Conservation (phyloP, 1,139 yeast species). For the Chernovozyma sophiae-reginae region DNA sequence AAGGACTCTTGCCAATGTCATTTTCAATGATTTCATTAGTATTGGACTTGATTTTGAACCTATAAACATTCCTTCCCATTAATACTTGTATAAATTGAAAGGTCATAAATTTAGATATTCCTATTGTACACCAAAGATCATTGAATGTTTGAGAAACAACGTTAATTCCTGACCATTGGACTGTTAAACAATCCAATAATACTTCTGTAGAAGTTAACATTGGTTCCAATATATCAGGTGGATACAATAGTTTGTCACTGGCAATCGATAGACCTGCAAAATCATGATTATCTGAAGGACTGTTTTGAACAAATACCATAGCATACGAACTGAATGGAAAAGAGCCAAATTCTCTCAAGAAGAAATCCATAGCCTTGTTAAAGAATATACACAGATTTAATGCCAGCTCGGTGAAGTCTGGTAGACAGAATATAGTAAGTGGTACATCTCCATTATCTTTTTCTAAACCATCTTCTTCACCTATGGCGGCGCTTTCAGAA, state of each 20-base stretch:
- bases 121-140: slow-evolving; percentile 90
- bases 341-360: slow-evolving; percentile 85
- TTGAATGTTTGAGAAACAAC: slow-evolving; percentile 77
- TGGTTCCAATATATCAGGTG: slow-evolving; percentile 77
- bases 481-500: slow-evolving; percentile 17
- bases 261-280: slow-evolving; percentile 78
- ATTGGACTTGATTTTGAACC: slow-evolving; percentile 61
- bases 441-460: slow-evolving; percentile 42
- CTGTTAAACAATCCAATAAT: slow-evolving; percentile 67
- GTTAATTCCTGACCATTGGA: slow-evolving; percentile 93
- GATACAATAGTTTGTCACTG: slow-evolving; percentile 64
- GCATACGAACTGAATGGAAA: slow-evolving; percentile 86
- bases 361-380: slow-evolving; percentile 75
- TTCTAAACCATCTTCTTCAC: slow-evolving; percentile 21
- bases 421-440: slow-evolving; percentile 54
- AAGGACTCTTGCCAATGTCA: slow-evolving; percentile 69
- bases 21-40: slow-evolving; percentile 64
- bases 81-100: slow-evolving; percentile 62
- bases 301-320: slow-evolving; percentile 66
- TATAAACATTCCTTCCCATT: slow-evolving; percentile 81
- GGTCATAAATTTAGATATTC: slow-evolving; percentile 83
- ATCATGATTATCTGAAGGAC: slow-evolving; percentile 46
- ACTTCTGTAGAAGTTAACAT: slow-evolving; percentile 65
- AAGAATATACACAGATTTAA: slow-evolving; percentile 73
- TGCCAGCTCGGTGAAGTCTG: slow-evolving; percentile 56